Evolutionary conservation across 1,284 basidiomycete species (phyloP), one percentile per base, ranked within the genome.

Genomic region (Fomitopsis palustris): DNA sequence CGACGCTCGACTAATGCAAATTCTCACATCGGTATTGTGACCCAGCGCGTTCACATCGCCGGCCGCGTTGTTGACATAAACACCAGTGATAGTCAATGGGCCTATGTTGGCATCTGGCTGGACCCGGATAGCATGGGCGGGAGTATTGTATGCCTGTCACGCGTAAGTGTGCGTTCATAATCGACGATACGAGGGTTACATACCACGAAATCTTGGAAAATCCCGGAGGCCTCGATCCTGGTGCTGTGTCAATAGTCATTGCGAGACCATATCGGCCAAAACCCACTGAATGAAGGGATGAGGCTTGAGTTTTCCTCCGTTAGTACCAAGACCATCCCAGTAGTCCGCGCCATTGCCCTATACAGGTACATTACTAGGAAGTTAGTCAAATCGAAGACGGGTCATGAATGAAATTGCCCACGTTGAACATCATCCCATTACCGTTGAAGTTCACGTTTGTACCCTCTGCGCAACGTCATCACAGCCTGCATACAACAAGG

Each of bases 301-400:
- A 14, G 57, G 52, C 23, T 58, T 58, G 7, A 52, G 25, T 29
- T 45, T 47, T 2, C 57, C 52, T 1, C 57, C 57, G n/a, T 58
- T 58, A 3, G 57, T 58, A n/a, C 57, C 57, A 16, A 54, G 39
- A 12, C 57, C 57, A 19, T 58, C 57, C 57, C 52, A 58, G 21
- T 58, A 58, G 39, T 58, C 51, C n/a, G 57, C 57, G 14, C 57
- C 57, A 29, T 58, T 58, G 31, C 57, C 57, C 57, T 58, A 19
- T 10, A 33, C n/a, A 21, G 14, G 16, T 25, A 5, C 31, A 41
- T 33, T 2, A 31, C 23, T 17, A 29, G 38, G 25, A 27, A 12
- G 4, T 27, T 19, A 8, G 35, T 9, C 3, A 10, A 14, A 10
- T 12, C 29, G 10, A 39, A 7, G 25, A 6, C 17, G n/a, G n/a